Evolutionary conservation across 31 red algal species (phyloP), one percentile per base, ranked within the genome.

Genomic region (Endocladia muricata): DNA sequence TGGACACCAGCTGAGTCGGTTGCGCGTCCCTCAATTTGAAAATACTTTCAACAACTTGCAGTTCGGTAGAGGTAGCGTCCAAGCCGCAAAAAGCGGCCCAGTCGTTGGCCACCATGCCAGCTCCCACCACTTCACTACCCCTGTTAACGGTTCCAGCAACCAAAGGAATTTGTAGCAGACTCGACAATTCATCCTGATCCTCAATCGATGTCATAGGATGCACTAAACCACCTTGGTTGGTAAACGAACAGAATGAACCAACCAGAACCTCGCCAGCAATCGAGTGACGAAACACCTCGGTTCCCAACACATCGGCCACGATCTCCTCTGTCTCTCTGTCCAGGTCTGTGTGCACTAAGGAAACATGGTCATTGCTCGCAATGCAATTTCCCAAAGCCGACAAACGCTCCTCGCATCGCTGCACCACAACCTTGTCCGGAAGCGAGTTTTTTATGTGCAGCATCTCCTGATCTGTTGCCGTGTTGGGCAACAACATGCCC

Each of bases 51-150:
- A 98, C 78, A 15, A 98, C 86, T 44, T 85, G 85, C 49, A 98
- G 55, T 73, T 98, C 95, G 23, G 91, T 98, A 0, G 78, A 78
- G 1, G 91, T 98, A 2, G 95, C 92, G 49, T 88, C 86, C 37
- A 94, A 65, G 0, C 95, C 95, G 73, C 95, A 98, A 57, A 91
- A 98, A 3, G 91, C 91, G 39, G 81, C 67, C 95, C 91, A 98
- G 59, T 98, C 95, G 57, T 98, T 98, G 9, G 88, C 95, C 11
- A 98, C 91, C 32, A 98, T 67, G 13, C 95, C 95, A 0, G 95
- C 82, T 7, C 95, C 95, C 70, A 98, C 83, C 54, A 98, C 86
- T 48, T 94, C 90, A 34, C 86, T 94, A 17, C 95, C 91, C 0
- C 91, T 59, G 63, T 97, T 97, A 37, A 97, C 77, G 11, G 94